phyloP scores from a whole-genome alignment of 208 protist species.

The Trypanosomatidae sp. region DNA sequence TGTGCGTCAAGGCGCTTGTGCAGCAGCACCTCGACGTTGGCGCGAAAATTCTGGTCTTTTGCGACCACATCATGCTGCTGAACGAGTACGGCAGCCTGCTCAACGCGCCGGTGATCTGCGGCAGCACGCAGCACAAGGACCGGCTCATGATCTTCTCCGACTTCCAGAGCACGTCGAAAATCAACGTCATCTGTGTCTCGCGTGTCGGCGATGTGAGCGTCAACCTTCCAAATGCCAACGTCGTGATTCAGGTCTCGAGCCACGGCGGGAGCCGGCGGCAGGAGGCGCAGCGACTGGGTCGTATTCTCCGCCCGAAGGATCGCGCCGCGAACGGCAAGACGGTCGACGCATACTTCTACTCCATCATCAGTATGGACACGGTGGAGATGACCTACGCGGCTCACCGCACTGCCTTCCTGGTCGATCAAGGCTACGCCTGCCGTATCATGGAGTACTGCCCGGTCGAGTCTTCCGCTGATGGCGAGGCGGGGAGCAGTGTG shows the following conservation, averaged over 20 bases:
- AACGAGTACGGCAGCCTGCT: slow-evolving; percentile 94
- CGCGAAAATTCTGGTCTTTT: slow-evolving; percentile 99
- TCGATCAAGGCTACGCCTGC: slow-evolving; percentile 94
- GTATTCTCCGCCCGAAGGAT: slow-evolving; percentile 94
- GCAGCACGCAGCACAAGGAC: slow-evolving; percentile 92
- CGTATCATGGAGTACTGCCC: slow-evolving; percentile 77
- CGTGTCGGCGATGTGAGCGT: slow-evolving; percentile 97
- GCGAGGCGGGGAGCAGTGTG: not conserved
- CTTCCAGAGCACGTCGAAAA: slow-evolving; percentile 88
- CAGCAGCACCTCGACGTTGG: slow-evolving; percentile 87
- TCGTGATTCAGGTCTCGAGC: slow-evolving; percentile 99
- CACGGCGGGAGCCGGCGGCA: slow-evolving; percentile 96
- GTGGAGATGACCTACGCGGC: slow-evolving; percentile 97
- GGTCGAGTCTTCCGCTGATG: not conserved
- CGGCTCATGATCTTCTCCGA: slow-evolving; percentile 93
- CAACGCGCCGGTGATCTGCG: slow-evolving; percentile 92
- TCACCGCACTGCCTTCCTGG: slow-evolving; percentile 98
- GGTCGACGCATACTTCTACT: slow-evolving; percentile 99
- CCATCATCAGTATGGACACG: slow-evolving; percentile 96
- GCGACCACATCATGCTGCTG: slow-evolving; percentile 97
- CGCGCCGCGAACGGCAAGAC: slow-evolving; percentile 61
- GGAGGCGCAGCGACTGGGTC: slow-evolving; percentile 97
- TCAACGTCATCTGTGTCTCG: slow-evolving; percentile 97
- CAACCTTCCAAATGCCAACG: slow-evolving; percentile 98
- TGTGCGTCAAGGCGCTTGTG: slow-evolving; percentile 92